Conservation (phyloP, 352 stramenopile genomes). For the Lagenidium sp. region DNA sequence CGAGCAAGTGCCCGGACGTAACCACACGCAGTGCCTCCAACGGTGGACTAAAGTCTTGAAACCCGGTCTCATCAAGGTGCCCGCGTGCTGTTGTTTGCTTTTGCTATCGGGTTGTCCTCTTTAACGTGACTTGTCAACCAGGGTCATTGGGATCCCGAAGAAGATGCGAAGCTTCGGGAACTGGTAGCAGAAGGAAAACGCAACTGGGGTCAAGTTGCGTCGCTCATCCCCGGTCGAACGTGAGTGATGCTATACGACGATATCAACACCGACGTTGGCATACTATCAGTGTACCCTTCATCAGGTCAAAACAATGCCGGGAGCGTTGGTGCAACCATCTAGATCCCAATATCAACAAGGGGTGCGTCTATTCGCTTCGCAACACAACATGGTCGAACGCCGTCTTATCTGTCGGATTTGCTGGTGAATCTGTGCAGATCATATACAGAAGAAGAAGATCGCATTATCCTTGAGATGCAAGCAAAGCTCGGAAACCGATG, state of each 20-base stretch:
- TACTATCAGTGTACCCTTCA: constrained; percentile 13
- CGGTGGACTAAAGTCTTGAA: constrained; percentile 92
- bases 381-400: too few species aligned
- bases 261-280: too few species aligned
- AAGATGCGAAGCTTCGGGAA: constrained; percentile 80
- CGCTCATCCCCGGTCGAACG: constrained; percentile 76
- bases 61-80: constrained; percentile 88
- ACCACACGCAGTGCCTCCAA: constrained; percentile 91
- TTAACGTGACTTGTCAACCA: too few species aligned
- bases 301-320: constrained; percentile 88
- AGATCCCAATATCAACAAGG: constrained; percentile 91
- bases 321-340: constrained; percentile 91
- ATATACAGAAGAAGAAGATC: constrained; percentile 88
- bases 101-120: background rate
- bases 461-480: constrained; percentile 91
- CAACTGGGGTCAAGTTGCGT: constrained; percentile 87
- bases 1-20: constrained; percentile 83
- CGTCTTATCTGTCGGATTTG: background rate
- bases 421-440: constrained; percentile 20
- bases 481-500: constrained; percentile 88
- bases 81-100: background rate
- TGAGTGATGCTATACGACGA: too few species aligned
- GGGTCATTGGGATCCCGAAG: constrained; percentile 88
- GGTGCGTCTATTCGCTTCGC: too few species aligned
- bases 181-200: constrained; percentile 83